Percentiles rank a stretch among this genome's conserved stretches.
These are phyloP conservation scores for Eucalyptus marginata DNA, from an alignment of 345 rosid species.

Conservation along the genomic window DNA sequence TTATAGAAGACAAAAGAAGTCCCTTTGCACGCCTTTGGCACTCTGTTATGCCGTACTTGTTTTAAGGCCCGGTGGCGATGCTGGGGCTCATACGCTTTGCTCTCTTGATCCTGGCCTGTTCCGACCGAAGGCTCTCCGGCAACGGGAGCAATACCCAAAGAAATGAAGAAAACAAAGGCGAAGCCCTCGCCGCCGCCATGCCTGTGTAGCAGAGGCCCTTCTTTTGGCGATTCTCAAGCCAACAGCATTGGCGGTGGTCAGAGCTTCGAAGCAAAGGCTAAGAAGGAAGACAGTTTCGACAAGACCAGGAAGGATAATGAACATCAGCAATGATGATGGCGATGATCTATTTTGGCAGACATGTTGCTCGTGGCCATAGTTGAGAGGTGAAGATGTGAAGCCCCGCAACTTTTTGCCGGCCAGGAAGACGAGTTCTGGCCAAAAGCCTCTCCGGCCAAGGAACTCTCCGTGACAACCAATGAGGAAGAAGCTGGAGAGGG, in stretches of 20 bases:
- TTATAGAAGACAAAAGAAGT: too few species aligned
- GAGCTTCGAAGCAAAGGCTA: neutral
- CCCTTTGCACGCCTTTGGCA: too few species aligned
- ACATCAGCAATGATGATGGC: neutral
- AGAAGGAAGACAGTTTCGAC: too few species aligned
- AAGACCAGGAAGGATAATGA: too few species aligned
- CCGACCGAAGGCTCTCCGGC: conserved; percentile 70
- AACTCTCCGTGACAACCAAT: too few species aligned
- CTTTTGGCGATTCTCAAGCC: neutral
- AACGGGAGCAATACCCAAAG: conserved; percentile 14
- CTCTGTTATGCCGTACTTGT: conserved; percentile 81
- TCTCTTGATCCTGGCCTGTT: conserved; percentile 78
- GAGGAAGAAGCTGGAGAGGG: too few species aligned
- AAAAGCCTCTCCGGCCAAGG: too few species aligned
- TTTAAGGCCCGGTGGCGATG: conserved; percentile 88
- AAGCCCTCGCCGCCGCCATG: conserved; percentile 13
- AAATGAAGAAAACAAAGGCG: conserved; percentile 22
- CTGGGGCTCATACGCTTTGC: conserved; percentile 76
- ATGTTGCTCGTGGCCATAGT: neutral
- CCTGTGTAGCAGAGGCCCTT: conserved; percentile 32
- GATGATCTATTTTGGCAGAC: rapidly evolving
- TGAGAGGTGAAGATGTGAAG: too few species aligned
- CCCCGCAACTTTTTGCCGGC: too few species aligned
- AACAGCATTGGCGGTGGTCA: neutral
- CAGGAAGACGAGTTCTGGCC: too few species aligned